Evolutionary conservation across 2,329 filamentous ascomycete species (phyloP).

Genomic region (Magnaporthales sp.): DNA sequence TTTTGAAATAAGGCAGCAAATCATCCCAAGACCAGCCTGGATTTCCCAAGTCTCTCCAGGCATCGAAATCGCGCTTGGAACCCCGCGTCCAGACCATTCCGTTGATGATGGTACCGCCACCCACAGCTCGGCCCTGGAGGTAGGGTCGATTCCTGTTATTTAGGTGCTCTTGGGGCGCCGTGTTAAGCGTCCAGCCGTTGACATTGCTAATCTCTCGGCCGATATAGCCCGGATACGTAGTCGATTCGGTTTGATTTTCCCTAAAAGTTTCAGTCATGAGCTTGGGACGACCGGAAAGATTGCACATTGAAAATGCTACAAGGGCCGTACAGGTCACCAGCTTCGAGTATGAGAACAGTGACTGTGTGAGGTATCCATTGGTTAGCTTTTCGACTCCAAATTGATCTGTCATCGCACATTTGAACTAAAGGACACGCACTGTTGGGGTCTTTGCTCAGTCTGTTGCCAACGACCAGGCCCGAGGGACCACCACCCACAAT

Average conservation of each 20-base stretch:
- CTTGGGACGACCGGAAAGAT: background rate
- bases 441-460: constrained; percentile 34
- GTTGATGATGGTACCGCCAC: constrained; percentile 54
- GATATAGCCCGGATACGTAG: background rate
- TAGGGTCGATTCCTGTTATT: constrained; percentile 22
- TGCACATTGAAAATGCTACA: background rate
- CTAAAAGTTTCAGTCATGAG: background rate
- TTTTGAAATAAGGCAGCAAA: constrained; percentile 9
- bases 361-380: background rate
- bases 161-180: constrained; percentile 19
- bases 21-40: constrained; percentile 46
- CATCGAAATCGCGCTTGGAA: constrained; percentile 40
- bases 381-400: background rate
- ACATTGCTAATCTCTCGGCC: background rate
- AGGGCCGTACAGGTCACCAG: background rate
- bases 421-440: constrained; percentile 7
- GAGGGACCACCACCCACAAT: constrained; percentile 43
- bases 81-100: constrained; percentile 46
- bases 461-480: constrained; percentile 39
- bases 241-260: background rate
- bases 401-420: background rate
- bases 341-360: background rate
- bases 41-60: constrained; percentile 50
- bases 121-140: constrained; percentile 37
- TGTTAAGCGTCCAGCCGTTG: constrained; percentile 30